A percentile compares a stretch with the other conserved stretches of the same genome.
phyloP scores from a whole-genome alignment of 768 basidiomycete species.

The Hygrocybe coccinea region DNA sequence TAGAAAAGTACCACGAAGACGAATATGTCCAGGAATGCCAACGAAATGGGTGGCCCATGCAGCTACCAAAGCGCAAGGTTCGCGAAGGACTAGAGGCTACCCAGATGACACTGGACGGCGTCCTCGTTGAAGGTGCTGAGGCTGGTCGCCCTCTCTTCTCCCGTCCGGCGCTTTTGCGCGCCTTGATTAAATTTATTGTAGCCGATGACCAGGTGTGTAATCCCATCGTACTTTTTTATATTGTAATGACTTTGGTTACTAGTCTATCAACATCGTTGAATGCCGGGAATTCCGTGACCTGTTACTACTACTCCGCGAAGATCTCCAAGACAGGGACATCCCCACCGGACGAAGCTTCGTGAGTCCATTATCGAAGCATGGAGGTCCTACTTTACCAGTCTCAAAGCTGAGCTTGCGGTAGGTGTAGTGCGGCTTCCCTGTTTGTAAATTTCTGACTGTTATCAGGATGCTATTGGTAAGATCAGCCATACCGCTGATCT shows the following conservation, averaged over 20 bases:
- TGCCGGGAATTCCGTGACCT: slow-evolving; percentile 23
- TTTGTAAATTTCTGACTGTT: background rate
- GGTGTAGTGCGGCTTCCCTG: background rate
- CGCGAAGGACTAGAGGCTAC: background rate
- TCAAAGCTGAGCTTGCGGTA: slow-evolving; percentile 23
- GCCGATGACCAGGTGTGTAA: slow-evolving; percentile 5
- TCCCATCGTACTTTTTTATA: background rate
- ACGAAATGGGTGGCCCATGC: background rate
- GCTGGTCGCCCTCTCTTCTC: background rate
- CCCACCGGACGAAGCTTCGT: slow-evolving; percentile 19
- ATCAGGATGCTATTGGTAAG: slow-evolving; percentile 7
- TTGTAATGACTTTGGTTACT: background rate
- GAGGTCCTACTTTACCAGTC: slow-evolving; percentile 17
- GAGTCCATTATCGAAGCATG: slow-evolving; percentile 20
- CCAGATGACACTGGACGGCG: background rate
- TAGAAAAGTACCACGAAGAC: slow-evolving; percentile 4
- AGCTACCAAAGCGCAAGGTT: slow-evolving; percentile 1
- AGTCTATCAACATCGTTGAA: slow-evolving; percentile 29
- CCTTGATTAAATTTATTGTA: slow-evolving; percentile 6
- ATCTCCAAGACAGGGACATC: slow-evolving; percentile 22
- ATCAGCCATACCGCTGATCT: slow-evolving; percentile 15
- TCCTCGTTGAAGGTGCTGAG: background rate
- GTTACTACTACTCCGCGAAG: slow-evolving; percentile 19
- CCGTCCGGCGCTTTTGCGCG: background rate
- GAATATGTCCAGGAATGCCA: background rate